Evolutionary conservation across 78 protist species (phyloP).

Genomic region (Monocercomonoides exilis): DNA sequence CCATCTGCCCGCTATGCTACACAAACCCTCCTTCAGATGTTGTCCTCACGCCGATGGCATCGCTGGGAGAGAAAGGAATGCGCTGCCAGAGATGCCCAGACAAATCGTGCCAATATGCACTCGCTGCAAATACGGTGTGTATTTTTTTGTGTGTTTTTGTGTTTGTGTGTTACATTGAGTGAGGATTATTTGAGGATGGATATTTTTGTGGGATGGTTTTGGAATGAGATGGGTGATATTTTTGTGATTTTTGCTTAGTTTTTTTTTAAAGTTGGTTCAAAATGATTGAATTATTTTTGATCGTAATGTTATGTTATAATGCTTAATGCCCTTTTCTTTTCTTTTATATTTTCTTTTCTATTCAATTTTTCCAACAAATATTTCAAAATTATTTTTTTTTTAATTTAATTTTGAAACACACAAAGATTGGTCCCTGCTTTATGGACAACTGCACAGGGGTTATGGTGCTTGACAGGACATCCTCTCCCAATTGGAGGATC

Average conservation of each 20-base stretch:
- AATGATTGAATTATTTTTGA: no score
- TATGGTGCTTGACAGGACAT: background rate
- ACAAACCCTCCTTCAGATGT: background rate
- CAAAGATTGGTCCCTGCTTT: constrained; percentile 5
- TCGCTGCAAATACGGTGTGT: background rate
- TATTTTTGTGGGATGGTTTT: no score
- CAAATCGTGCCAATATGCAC: background rate
- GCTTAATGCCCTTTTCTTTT: background rate
- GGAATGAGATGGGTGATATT: no score
- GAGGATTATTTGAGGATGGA: no score
- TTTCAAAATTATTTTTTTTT: no score
- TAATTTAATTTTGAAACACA: no score
- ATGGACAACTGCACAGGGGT: background rate
- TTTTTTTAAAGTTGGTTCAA: no score
- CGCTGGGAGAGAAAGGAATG: background rate
- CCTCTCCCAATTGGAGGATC: background rate
- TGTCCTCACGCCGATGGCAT: background rate
- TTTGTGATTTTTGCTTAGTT: no score
- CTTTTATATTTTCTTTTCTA: background rate
- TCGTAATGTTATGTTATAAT: no score
- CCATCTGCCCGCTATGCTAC: background rate
- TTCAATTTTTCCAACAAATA: no score
- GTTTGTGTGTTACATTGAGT: no score
- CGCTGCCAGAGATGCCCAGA: background rate
- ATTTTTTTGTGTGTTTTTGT: no score